phyloP scores from a whole-genome alignment of 805 yeast species.

The Yarrowia phangngaensis region DNA sequence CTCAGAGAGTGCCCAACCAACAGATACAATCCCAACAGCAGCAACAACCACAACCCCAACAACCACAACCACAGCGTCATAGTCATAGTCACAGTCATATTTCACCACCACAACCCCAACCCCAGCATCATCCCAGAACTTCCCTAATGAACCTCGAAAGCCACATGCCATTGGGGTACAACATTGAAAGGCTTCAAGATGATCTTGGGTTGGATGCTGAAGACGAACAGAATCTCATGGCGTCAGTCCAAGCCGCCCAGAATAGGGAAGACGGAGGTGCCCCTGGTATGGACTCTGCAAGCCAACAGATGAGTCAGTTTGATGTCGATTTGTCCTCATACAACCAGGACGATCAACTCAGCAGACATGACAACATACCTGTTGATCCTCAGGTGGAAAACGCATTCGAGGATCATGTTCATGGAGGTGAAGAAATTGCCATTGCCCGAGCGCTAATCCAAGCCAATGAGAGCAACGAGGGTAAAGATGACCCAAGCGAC shows the following conservation, averaged over 20 bases:
- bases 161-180: conserved; percentile 17
- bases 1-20: neutral
- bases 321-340: conserved; percentile 25
- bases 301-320: conserved; percentile 21
- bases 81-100: neutral
- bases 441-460: conserved; percentile 65
- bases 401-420: conserved; percentile 45
- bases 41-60: conserved; percentile 22
- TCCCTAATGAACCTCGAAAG: conserved; percentile 3
- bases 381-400: conserved; percentile 57
- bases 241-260: conserved; percentile 55
- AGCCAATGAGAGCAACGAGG: conserved; percentile 44
- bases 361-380: conserved; percentile 42
- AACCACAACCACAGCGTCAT: conserved; percentile 7
- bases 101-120: conserved; percentile 5
- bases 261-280: conserved; percentile 1
- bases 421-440: conserved; percentile 53
- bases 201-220: conserved; percentile 43
- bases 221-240: conserved; percentile 48
- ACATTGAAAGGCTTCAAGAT: conserved; percentile 25
- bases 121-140: neutral
- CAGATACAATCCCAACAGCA: conserved; percentile 25
- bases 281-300: conserved; percentile 36
- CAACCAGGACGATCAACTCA: conserved; percentile 30
- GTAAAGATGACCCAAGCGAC: conserved; percentile 25